Evolutionary conservation across 768 basidiomycete species (phyloP).

Genomic region (Suillus subalutaceus): DNA sequence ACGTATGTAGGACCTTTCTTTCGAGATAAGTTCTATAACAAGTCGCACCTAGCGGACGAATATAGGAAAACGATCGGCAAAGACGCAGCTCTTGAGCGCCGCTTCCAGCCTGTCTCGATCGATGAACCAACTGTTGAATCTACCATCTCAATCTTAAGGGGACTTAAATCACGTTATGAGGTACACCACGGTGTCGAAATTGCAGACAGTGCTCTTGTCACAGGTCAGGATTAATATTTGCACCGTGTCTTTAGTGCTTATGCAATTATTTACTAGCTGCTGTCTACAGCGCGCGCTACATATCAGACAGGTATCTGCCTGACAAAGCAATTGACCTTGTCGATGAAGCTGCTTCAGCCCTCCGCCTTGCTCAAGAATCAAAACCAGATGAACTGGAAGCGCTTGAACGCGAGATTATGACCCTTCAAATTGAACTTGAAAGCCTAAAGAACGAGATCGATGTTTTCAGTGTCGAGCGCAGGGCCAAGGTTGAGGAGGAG

Average conservation of each 20-base stretch:
- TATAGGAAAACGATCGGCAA: slow-evolving; percentile 91
- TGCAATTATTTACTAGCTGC: slow-evolving; percentile 53
- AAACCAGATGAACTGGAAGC: slow-evolving; percentile 86
- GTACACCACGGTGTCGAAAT: slow-evolving; percentile 95
- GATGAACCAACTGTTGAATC: slow-evolving; percentile 87
- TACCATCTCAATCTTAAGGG: slow-evolving; percentile 85
- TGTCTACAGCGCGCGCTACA: slow-evolving; percentile 81
- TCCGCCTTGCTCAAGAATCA: slow-evolving; percentile 86
- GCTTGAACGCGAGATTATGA: slow-evolving; percentile 82
- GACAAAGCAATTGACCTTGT: slow-evolving; percentile 93
- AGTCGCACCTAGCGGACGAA: slow-evolving; percentile 63
- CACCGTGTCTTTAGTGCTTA: not conserved
- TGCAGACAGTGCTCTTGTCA: slow-evolving; percentile 85
- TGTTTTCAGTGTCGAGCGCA: slow-evolving; percentile 77
- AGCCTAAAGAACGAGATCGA: slow-evolving; percentile 88
- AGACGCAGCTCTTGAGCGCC: slow-evolving; percentile 87
- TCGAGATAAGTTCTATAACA: not conserved
- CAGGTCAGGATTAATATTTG: slow-evolving; percentile 47
- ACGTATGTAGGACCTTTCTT: slow-evolving; percentile 46
- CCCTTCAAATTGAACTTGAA: slow-evolving; percentile 87
- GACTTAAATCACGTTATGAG: slow-evolving; percentile 82
- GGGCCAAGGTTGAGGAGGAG: slow-evolving; percentile 65
- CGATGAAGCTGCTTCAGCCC: slow-evolving; percentile 88
- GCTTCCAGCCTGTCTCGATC: slow-evolving; percentile 88
- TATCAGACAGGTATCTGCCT: slow-evolving; percentile 85